Evolutionary conservation across 2,329 filamentous ascomycete species (phyloP), one percentile per base, ranked within the genome.

Genomic region (Diaporthe velutina): DNA sequence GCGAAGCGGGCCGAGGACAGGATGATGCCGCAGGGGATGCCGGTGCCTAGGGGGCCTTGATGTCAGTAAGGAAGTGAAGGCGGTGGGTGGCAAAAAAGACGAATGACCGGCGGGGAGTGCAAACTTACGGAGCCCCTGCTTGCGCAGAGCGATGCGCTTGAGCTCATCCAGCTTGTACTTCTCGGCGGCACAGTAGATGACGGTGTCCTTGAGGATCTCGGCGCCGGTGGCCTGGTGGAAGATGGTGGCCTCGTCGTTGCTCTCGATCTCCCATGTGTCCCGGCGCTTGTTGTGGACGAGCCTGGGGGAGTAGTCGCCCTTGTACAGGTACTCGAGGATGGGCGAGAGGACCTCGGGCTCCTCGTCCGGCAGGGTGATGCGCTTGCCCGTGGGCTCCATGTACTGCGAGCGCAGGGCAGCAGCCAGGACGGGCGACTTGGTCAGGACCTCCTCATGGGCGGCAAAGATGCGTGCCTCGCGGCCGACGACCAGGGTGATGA

Each of bases 311-410:
- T 98, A 98, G 84, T 98, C 96, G 77, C 95, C 95, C 85, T 97
- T 97, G 89, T 97, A 97, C 73, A 98, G 91, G 79, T 93, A 98
- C 82, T 98, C 96, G 74, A 98, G 91, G 22, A 98, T 89, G 12
- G 93, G 95, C 8, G 95, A 97, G 83, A 98, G 96, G 80, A 98
- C 93, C 82, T 98, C 95, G 28, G 96, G 95, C 79, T 96, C 93
- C 83, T 98, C 96, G 75, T 96, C 92, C 1, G 95, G 93, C 3
- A 98, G 90, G 71, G 93, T 90, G 82, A 98, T 93, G 72, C 93
- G 92, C 85, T 95, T 95, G 81, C 87, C 82, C 28, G 83, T 81
- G n/a, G 86, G 81, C 76, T 90, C 90, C 85, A 91, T 90, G 86
- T 90, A 93, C 80, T 93, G 91, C 76, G 88, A 88, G 74, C 89